Percentiles rank a stretch among this genome's conserved stretches.
Evolutionary conservation across 352 stramenopile genomes (phyloP).

Genomic region (Poterioochromonas sp.): DNA sequence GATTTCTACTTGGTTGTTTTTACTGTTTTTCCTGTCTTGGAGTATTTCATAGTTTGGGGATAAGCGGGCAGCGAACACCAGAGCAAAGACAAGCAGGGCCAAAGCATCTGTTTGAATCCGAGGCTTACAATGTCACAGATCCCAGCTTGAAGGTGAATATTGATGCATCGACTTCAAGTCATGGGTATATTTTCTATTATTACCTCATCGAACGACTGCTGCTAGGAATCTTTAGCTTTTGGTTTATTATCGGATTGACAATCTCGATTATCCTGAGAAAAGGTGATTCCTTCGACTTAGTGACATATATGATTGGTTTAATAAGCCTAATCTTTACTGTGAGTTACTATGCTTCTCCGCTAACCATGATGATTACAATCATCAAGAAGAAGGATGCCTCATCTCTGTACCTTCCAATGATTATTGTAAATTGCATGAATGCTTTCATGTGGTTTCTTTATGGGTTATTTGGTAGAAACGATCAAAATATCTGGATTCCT

Average conservation of each 20-base stretch:
- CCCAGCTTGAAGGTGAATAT: too few relatives aligned
- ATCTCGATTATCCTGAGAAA: neutral
- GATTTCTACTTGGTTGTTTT: neutral
- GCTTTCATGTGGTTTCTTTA: conserved; percentile 12
- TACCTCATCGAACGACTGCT: neutral
- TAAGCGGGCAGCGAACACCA: neutral
- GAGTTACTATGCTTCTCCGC: neutral
- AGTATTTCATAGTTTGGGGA: neutral
- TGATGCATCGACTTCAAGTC: too few relatives aligned
- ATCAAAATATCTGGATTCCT: neutral
- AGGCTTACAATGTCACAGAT: too few relatives aligned
- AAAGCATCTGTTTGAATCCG: neutral
- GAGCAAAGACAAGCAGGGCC: neutral
- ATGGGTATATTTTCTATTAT: neutral
- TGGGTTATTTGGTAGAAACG: conserved; percentile 1
- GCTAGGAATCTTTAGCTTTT: neutral
- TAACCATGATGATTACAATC: conserved; percentile 7
- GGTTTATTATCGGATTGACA: neutral
- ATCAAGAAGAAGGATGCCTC: conserved; percentile 14
- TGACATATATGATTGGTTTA: neutral
- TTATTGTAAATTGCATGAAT: conserved; percentile 18
- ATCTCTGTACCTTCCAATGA: conserved; percentile 21
- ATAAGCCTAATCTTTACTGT: neutral
- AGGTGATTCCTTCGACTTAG: neutral
- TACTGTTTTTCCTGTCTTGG: neutral